Base-by-base conservation (phyloP, 1,284 basidiomycete species). In the Irpex sp. region DNA sequence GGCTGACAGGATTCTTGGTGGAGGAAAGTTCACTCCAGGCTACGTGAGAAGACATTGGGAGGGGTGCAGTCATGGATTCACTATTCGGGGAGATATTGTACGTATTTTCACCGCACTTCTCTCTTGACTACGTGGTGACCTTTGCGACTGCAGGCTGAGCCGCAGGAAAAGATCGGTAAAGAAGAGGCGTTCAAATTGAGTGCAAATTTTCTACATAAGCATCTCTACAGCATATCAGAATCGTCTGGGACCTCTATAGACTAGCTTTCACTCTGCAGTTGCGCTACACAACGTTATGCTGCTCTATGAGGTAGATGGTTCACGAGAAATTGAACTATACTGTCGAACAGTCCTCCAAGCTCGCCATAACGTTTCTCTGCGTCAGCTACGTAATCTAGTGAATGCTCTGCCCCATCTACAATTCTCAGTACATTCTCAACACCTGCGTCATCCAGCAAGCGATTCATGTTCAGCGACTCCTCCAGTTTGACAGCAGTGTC, bases 1-100 rank as follows among this genome's bases (percentile, higher is more conserved):
- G 57, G 81, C 83, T 5, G 85, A 88, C 63, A 76, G 80, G 65
- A 75, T 90, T 55, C 72, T 91, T 39, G 83, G 78, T 12, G 75
- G 73, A 23, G 79, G 78, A 37, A 74, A 78, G 61, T 86, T 84
- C 62, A 75, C 73, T 5, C 75, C 74, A 0, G 76, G 79, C 0
- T 80, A 82, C 69, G 72, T 72, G 66, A 74, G 80, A 63, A 70
- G 72, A 57, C 74, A 81, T 71, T 82, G 76, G 69, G 67, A 71
- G 1, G 79, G 80, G 0, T 80, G 78, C 58, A 68, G 65, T 1
- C 86, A 87, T 67, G 85, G 85, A 1, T 87, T 86, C 67, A 77
- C 82, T 5, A 75, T 69, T 49, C 71, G 72, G 54, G 73, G 74
- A 21, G 73, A 75, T 61, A 64, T 75, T 39, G 73, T 73, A 60